phyloP scores from a whole-genome alignment of 306 rosid genomes.

The Begonia fuchsioides region DNA sequence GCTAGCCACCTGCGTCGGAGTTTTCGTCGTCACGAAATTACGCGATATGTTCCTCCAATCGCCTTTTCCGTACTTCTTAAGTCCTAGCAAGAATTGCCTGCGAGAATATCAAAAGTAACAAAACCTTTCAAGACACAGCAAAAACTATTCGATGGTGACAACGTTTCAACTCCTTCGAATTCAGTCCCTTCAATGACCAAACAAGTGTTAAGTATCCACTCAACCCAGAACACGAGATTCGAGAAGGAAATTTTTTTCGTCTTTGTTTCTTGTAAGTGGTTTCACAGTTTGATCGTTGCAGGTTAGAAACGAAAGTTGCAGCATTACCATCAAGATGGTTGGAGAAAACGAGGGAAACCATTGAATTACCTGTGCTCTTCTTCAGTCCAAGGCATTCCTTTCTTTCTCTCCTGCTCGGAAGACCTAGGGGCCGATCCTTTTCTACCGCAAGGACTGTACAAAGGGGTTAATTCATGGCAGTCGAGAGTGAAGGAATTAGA shows the following conservation, averaged over 20 bases:
- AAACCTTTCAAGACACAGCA: no score
- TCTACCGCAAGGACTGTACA: neutral
- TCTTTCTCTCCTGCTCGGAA: conserved; percentile 1
- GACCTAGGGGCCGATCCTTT: neutral
- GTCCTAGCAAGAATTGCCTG: conserved; percentile 2
- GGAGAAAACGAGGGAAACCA: neutral
- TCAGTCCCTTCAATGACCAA: no score
- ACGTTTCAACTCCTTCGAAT: no score
- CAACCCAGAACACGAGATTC: no score
- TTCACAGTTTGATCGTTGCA: no score
- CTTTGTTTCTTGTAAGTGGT: no score
- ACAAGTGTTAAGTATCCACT: no score
- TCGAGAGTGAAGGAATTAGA: neutral
- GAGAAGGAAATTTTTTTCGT: no score
- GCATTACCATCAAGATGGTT: no score
- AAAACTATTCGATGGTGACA: no score
- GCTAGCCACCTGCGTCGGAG: neutral
- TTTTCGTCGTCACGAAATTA: neutral
- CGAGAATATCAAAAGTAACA: no score
- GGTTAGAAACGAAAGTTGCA: no score
- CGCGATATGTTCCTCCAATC: conserved; percentile 1
- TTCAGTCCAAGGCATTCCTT: neutral
- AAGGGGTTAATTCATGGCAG: neutral
- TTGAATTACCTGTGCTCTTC: neutral
- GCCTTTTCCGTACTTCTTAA: neutral